These are phyloP conservation scores for Colletotrichum sublineola DNA, from an alignment of 2,329 filamentous ascomycete genomes.

Conservation along the genomic window DNA sequence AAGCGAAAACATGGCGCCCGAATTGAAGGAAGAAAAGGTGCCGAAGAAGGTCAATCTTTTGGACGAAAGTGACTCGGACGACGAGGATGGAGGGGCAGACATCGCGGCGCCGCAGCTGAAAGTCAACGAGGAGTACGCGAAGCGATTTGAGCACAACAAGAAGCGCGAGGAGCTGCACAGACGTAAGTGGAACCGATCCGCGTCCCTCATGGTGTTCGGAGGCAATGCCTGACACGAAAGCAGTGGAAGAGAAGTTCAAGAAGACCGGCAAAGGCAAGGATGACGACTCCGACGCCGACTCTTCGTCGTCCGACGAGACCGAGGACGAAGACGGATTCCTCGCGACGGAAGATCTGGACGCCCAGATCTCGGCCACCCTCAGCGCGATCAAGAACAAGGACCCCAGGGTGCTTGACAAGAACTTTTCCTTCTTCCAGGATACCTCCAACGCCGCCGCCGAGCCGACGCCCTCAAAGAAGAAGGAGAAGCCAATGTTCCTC, in stretches of 20 bases:
- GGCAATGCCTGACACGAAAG: background rate
- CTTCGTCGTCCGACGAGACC: constrained; percentile 81
- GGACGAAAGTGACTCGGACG: constrained; percentile 68
- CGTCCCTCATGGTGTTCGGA: background rate
- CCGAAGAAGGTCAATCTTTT: constrained; percentile 64
- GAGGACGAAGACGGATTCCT: constrained; percentile 94
- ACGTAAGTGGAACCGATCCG: constrained; percentile 59
- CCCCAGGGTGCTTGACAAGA: constrained; percentile 87
- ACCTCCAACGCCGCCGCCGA: constrained; percentile 53
- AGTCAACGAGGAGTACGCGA: constrained; percentile 92
- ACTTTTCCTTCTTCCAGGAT: constrained; percentile 78
- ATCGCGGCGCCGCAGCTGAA: constrained; percentile 67
- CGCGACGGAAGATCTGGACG: constrained; percentile 86
- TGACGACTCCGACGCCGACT: constrained; percentile 66
- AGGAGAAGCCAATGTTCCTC: constrained; percentile 87
- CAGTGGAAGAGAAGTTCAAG: constrained; percentile 90
- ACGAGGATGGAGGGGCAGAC: constrained; percentile 57
- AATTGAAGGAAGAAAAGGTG: constrained; percentile 33
- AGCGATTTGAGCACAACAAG: constrained; percentile 95
- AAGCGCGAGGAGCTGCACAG: constrained; percentile 89
- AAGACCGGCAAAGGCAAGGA: constrained; percentile 60
- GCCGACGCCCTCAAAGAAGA: constrained; percentile 62
- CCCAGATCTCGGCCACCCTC: constrained; percentile 87
- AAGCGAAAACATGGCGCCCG: constrained; percentile 25
- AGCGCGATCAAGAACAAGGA: constrained; percentile 92